Percentiles rank a stretch among this genome's conserved stretches.
These are phyloP conservation scores for Chlamydomonas sp. DNA, from an alignment of 139 green algal species.

Conservation along the genomic window DNA sequence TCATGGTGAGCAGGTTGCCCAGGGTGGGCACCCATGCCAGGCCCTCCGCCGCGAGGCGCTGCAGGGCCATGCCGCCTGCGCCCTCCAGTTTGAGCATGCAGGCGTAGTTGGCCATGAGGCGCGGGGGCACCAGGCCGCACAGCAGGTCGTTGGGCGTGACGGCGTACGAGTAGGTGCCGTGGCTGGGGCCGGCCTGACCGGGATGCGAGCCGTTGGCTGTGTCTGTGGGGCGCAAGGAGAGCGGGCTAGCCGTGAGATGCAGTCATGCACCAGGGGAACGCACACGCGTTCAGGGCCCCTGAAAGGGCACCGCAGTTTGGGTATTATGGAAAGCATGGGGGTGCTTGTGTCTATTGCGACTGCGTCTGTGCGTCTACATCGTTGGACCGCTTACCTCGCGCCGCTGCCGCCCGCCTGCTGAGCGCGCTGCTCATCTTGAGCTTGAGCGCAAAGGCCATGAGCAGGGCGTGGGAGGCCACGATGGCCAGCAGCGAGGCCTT, in stretches of 20 bases:
- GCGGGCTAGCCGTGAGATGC: too few species aligned
- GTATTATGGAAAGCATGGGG: too few species aligned
- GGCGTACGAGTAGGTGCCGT: not conserved
- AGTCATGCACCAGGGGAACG: too few species aligned
- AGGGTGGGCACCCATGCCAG: slow-evolving; percentile 82
- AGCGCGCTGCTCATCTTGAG: slow-evolving; percentile 76
- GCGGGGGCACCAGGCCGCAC: slow-evolving; percentile 54
- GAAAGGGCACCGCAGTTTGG: too few species aligned
- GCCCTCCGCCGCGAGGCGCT: slow-evolving; percentile 65
- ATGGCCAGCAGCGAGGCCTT: slow-evolving; percentile 80
- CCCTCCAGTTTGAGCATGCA: slow-evolving; percentile 57
- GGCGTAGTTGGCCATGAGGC: slow-evolving; percentile 35
- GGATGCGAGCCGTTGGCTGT: not conserved
- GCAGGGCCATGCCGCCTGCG: slow-evolving; percentile 52
- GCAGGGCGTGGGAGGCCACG: slow-evolving; percentile 81
- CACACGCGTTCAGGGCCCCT: too few species aligned
- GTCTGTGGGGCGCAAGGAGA: not conserved
- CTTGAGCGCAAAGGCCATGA: slow-evolving; percentile 94
- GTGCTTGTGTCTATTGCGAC: too few species aligned
- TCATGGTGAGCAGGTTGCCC: slow-evolving; percentile 82
- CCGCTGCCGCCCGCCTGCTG: slow-evolving; percentile 30
- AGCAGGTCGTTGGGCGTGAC: slow-evolving; percentile 54
- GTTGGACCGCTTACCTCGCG: not conserved
- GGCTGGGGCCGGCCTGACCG: not conserved
- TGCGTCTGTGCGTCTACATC: slow-evolving; percentile 3